Evolutionary conservation across 1,139 yeast species (phyloP).

Genomic region (Tardiomyces depauwii): DNA sequence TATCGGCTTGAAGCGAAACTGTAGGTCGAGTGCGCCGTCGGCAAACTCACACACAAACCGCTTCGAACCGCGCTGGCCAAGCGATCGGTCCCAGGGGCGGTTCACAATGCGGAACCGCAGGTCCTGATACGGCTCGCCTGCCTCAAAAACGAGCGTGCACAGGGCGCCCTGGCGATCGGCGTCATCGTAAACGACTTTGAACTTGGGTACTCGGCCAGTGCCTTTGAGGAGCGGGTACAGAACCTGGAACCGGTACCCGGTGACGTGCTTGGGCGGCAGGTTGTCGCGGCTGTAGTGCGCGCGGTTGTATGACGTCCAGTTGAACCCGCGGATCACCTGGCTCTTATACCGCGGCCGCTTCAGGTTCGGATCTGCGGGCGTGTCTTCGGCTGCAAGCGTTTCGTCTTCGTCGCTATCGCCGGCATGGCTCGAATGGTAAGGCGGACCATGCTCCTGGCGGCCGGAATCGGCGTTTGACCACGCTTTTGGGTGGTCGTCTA

Average conservation of each 20-base stretch:
- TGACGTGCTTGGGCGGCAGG: conserved; percentile 30
- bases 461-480: background rate
- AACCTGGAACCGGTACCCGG: conserved; percentile 29
- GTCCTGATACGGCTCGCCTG: conserved; percentile 27
- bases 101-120: conserved; percentile 27
- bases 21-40: conserved; percentile 26
- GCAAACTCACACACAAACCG: conserved; percentile 25
- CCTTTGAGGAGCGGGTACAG: conserved; percentile 25
- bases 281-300: conserved; percentile 25
- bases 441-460: conserved; percentile 2
- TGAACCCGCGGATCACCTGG: conserved; percentile 25
- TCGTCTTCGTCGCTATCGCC: conserved; percentile 11
- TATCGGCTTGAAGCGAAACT: conserved; percentile 25
- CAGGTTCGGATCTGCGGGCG: conserved; percentile 3
- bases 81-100: conserved; percentile 25
- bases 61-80: conserved; percentile 17
- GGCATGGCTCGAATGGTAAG: conserved; percentile 3
- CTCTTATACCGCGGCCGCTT: conserved; percentile 23
- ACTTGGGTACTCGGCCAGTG: conserved; percentile 22
- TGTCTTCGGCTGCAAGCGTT: conserved; percentile 6
- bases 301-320: conserved; percentile 29
- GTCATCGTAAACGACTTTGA: conserved; percentile 18
- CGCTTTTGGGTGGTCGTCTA: conserved; percentile 1
- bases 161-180: conserved; percentile 13
- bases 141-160: conserved; percentile 24